Conservation (phyloP, 2,329 filamentous ascomycete species). For the Teratosphaeriaceae sp. region DNA sequence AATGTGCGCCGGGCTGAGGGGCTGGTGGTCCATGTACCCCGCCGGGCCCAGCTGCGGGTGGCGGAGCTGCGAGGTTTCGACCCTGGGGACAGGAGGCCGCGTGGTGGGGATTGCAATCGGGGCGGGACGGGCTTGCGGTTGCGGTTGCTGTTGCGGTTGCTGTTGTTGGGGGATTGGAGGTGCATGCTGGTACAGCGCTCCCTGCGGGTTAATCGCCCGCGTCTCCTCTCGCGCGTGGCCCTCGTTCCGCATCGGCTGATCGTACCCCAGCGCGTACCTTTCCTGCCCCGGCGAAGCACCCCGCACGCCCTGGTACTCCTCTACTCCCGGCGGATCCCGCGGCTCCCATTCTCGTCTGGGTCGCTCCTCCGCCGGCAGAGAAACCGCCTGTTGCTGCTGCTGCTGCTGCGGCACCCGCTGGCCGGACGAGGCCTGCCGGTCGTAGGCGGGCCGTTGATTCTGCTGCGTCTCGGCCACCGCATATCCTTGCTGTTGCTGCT, state of each 20-base stretch:
- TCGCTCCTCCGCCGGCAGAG: neutral
- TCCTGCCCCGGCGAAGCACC: too few species aligned
- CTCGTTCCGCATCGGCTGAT: too few species aligned
- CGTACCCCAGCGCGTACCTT: neutral
- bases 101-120: too few species aligned
- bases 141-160: neutral
- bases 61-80: neutral
- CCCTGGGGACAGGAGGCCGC: neutral
- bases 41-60: neutral
- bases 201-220: too few species aligned
- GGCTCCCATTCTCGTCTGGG: neutral
- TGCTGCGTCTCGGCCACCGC: neutral
- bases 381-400: too few species aligned
- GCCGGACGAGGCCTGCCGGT: constrained; percentile 1
- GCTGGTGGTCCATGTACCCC: constrained; percentile 8
- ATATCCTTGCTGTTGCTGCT: too few species aligned
- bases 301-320: too few species aligned
- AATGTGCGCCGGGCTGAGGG: constrained; percentile 6
- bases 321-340: too few species aligned
- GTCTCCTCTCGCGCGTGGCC: too few species aligned
- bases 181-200: neutral
- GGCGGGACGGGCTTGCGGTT: too few species aligned
- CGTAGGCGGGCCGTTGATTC: neutral
- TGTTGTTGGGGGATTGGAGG: neutral
- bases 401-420: constrained; percentile 3